phyloP scores from a whole-genome alignment of 495 filamentous ascomycete species.

The Cercophora samala region DNA sequence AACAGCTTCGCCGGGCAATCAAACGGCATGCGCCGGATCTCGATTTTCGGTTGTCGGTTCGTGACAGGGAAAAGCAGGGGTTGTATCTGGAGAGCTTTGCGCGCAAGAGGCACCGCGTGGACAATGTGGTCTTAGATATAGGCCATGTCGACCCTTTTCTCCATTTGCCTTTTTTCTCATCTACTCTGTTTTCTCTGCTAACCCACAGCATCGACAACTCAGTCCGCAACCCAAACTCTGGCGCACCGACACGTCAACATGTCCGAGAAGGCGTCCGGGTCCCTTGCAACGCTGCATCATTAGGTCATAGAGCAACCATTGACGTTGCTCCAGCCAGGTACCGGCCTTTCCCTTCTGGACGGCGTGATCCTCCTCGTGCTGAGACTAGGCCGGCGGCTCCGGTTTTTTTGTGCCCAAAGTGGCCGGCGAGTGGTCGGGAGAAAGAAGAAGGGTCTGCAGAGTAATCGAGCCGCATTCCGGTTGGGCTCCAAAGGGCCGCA shows the following conservation, averaged over 20 bases:
- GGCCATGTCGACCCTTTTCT: constrained; percentile 11
- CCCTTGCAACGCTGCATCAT: constrained; percentile 20
- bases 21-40: constrained; percentile 3
- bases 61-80: constrained; percentile 6
- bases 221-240: constrained; percentile 8
- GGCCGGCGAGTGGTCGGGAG: constrained; percentile 7
- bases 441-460: constrained; percentile 10
- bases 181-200: constrained; percentile 13
- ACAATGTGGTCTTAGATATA: constrained; percentile 23
- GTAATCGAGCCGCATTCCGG: constrained; percentile 24
- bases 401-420: constrained; percentile 30
- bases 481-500: constrained; percentile 33
- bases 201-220: constrained; percentile 23
- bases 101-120: constrained; percentile 13
- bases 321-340: constrained; percentile 15
- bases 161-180: constrained; percentile 11
- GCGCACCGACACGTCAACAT: constrained; percentile 29
- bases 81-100: constrained; percentile 15
- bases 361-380: constrained; percentile 10
- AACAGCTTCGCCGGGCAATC: constrained; percentile 6
- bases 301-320: constrained; percentile 18
- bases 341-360: background rate
- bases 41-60: background rate
- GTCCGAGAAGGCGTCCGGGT: constrained; percentile 14
- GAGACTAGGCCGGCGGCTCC: constrained; percentile 21